Conservation (phyloP, 495 filamentous ascomycete genomes). For the Chlorociboria aeruginascens region DNA sequence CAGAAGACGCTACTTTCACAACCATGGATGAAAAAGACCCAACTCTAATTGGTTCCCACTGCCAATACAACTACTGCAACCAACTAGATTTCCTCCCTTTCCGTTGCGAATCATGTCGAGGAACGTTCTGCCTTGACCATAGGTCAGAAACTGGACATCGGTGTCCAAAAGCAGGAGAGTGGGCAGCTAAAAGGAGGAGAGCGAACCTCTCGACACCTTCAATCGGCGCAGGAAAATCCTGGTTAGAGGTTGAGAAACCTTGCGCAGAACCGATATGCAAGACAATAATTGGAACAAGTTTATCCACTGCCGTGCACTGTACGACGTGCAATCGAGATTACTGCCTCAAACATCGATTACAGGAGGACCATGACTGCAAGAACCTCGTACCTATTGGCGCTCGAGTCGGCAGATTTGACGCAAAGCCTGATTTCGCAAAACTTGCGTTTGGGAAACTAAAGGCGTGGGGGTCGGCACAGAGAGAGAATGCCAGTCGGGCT, state of each 20-base stretch:
- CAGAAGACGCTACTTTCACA: slow-evolving; percentile 22
- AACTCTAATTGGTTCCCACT: slow-evolving; percentile 78
- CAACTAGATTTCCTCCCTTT: slow-evolving; percentile 96
- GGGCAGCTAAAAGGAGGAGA: slow-evolving; percentile 59
- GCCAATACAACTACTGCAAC: slow-evolving; percentile 82
- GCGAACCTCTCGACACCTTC: slow-evolving; percentile 37
- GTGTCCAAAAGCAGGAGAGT: slow-evolving; percentile 73
- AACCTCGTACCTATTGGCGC: slow-evolving; percentile 49
- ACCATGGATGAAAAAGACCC: slow-evolving; percentile 52
- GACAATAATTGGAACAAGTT: slow-evolving; percentile 68
- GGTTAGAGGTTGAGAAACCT: slow-evolving; percentile 35
- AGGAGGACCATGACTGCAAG: slow-evolving; percentile 78
- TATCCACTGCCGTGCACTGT: slow-evolving; percentile 72
- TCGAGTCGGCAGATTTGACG: slow-evolving; percentile 9
- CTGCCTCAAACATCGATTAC: slow-evolving; percentile 82
- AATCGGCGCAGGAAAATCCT: slow-evolving; percentile 28
- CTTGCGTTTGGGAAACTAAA: slow-evolving; percentile 52
- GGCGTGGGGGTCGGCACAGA: slow-evolving; percentile 55
- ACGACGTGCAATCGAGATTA: slow-evolving; percentile 69
- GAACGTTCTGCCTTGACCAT: slow-evolving; percentile 91
- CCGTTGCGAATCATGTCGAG: slow-evolving; percentile 74
- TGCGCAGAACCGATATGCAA: slow-evolving; percentile 73
- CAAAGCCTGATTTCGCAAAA: slow-evolving; percentile 38
- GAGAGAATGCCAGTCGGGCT: slow-evolving; percentile 32
- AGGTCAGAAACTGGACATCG: slow-evolving; percentile 74